Conservation (phyloP, 2,329 filamentous ascomycete genomes). For the Penicillium sp. region DNA sequence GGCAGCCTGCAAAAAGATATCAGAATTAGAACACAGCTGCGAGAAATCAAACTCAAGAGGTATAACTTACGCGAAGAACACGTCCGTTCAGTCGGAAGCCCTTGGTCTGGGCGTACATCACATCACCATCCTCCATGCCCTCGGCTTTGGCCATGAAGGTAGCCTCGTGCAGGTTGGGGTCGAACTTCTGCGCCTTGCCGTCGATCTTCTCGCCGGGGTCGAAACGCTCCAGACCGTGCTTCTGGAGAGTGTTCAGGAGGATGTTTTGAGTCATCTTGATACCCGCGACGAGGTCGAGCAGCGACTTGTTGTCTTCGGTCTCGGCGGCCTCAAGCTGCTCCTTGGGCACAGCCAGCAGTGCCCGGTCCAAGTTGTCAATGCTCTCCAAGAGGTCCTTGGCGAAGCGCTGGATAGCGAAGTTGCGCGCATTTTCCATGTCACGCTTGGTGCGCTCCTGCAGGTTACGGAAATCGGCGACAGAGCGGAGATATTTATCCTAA, state of each 20-base stretch:
- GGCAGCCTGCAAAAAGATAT: conserved; percentile 54
- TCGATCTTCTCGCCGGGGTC: conserved; percentile 56
- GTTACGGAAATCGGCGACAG: conserved; percentile 95
- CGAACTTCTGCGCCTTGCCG: conserved; percentile 73
- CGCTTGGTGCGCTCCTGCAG: conserved; percentile 91
- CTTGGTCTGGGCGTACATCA: conserved; percentile 92
- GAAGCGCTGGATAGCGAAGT: conserved; percentile 93
- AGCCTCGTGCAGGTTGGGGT: conserved; percentile 94
- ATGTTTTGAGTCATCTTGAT: conserved; percentile 93
- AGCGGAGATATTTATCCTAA: conserved; percentile 91
- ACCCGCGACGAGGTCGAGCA: conserved; percentile 76
- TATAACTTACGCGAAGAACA: conserved; percentile 60
- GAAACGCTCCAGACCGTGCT: conserved; percentile 89
- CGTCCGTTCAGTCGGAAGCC: conserved; percentile 92
- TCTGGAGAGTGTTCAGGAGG: conserved; percentile 80
- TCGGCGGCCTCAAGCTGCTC: conserved; percentile 62
- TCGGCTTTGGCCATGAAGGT: conserved; percentile 87
- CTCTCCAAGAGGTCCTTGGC: conserved; percentile 91
- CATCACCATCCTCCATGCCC: conserved; percentile 82
- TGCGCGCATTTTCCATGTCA: conserved; percentile 78
- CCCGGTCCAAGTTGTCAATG: conserved; percentile 95
- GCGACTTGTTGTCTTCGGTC: conserved; percentile 61
- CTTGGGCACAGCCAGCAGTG: conserved; percentile 70
- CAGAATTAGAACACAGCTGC: conserved; percentile 4
- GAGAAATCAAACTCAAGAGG: background rate